Evolutionary conservation across 164 flowering plant genomes (phyloP).

Genomic region (Sextonia rubra): DNA sequence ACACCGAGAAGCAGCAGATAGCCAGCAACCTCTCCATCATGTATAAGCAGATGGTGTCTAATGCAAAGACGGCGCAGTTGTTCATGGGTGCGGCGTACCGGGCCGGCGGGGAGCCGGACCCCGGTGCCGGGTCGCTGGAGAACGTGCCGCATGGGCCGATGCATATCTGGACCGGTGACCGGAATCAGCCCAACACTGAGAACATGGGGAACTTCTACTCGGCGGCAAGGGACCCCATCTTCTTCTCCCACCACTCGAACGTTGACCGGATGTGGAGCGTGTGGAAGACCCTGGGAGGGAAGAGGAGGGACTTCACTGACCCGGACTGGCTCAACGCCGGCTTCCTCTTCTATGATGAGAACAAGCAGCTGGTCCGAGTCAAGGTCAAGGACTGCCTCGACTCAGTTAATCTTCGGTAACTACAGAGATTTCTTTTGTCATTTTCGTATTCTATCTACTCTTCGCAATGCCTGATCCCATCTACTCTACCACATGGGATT

Average conservation of each 20-base stretch:
- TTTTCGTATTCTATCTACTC: no score
- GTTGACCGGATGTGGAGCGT: slow-evolving; percentile 29
- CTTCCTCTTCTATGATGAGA: slow-evolving; percentile 37
- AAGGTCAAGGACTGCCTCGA: slow-evolving; percentile 39
- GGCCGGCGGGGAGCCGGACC: slow-evolving; percentile 32
- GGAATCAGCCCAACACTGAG: slow-evolving; percentile 12
- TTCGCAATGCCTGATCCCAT: no score
- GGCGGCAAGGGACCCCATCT: slow-evolving; percentile 20
- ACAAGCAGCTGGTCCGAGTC: slow-evolving; percentile 29
- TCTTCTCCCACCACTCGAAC: slow-evolving; percentile 30
- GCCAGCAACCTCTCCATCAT: slow-evolving; percentile 39
- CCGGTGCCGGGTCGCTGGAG: slow-evolving; percentile 44
- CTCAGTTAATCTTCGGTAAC: not conserved
- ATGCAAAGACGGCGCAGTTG: slow-evolving; percentile 25
- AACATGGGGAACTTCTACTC: slow-evolving; percentile 29
- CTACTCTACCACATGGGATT: no score
- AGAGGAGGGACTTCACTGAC: slow-evolving; percentile 25
- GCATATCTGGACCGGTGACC: slow-evolving; percentile 44
- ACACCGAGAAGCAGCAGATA: slow-evolving; percentile 12
- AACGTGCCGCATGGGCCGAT: slow-evolving; percentile 38
- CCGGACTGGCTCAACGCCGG: slow-evolving; percentile 26
- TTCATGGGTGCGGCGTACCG: slow-evolving; percentile 45
- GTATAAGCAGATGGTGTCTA: slow-evolving; percentile 52
- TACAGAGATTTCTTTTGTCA: no score
- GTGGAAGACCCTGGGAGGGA: slow-evolving; percentile 29